Evolutionary conservation across 2,329 filamentous ascomycete genomes (phyloP), one percentile per base, ranked within the genome.

Genomic region (Colletotrichum sp.): DNA sequence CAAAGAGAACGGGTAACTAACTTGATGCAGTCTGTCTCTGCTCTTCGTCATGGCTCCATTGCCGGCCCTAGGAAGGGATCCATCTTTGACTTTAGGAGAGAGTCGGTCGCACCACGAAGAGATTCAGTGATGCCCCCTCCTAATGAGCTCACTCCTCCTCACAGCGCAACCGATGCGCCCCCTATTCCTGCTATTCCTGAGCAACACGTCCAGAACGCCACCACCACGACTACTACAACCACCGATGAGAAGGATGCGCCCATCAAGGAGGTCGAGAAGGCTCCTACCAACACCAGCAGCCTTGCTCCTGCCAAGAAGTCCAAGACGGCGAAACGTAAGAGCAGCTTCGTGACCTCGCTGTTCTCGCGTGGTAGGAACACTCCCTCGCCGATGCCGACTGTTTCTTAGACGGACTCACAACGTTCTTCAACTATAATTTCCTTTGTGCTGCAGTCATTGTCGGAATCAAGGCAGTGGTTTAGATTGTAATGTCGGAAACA

Each of bases 11-110:
- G 12, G 61, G 11, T 12, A 4, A 7, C 61, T 75, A 22, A 77
- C 32, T 16, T 11, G 8, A 16, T 12, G 27, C 34, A 77, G 75
- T 67, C 66, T 49, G 67, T 70, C 19, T 75, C 75, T 29, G 66
- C 71, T 62, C 55, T 77, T 8, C 71, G 72, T 16, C 72, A 74
- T 13, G 72, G 75, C n/a, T 75, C 75, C 61, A 71, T 75, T 36
- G 72, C 57, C 19, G 75, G 71, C 52, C 19, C 44, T 12, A 64
- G 59, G 34, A 76, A 65, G 70, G 74, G 74, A 11, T 76, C 74
- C 19, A 70, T 76, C 15, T 74, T 76, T 29, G 74, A 76, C n/a
- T 76, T 76, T 30, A 72, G 70, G 30, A 76, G 59, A 52, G 70
- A 73, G 9, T 69, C 70, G 7, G 59, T 64, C 22, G 34, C 34